Evolutionary conservation across 2,329 filamentous ascomycete genomes (phyloP).

Genomic region (Fusarium illudens): DNA sequence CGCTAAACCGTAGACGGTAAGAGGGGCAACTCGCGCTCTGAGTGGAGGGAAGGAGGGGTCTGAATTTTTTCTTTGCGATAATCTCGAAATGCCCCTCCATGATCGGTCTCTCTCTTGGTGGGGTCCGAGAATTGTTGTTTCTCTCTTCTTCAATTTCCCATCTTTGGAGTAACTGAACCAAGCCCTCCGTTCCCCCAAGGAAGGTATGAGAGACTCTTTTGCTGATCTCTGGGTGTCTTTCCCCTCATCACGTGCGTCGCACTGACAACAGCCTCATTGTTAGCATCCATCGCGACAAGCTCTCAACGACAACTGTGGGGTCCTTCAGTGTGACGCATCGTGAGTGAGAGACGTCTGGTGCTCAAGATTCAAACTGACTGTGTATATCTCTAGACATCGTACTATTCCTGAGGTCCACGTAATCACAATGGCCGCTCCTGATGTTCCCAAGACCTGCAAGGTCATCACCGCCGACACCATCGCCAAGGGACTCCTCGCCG

Average conservation of each 20-base stretch:
- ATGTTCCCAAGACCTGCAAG: conserved; percentile 80
- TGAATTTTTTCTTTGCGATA: conserved; percentile 40
- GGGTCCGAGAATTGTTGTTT: conserved; percentile 21
- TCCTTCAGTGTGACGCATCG: conserved; percentile 24
- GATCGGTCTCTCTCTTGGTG: conserved; percentile 33
- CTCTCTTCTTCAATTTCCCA: conserved; percentile 21
- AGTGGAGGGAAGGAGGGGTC: conserved; percentile 36
- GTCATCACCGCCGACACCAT: conserved; percentile 89
- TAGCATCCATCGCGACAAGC: conserved; percentile 18
- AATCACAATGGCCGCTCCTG: conserved; percentile 43
- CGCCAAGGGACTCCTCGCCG: conserved; percentile 79
- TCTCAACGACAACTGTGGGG: conserved; percentile 34
- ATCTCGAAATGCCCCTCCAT: conserved; percentile 39
- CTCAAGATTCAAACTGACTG: conserved; percentile 10
- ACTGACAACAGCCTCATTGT: conserved; percentile 17
- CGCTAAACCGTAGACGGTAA: conserved; percentile 44
- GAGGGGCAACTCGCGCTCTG: conserved; percentile 43
- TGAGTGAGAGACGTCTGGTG: conserved; percentile 6
- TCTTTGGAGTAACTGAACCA: conserved; percentile 24
- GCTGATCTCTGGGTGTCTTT: background rate
- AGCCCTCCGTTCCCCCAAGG: conserved; percentile 13
- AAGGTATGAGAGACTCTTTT: conserved; percentile 25
- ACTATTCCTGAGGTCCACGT: conserved; percentile 12
- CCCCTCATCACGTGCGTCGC: conserved; percentile 18
- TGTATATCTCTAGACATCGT: conserved; percentile 16